Base-by-base conservation (phyloP, 192 early-diverging fungal species). In the Podila horticola region DNA sequence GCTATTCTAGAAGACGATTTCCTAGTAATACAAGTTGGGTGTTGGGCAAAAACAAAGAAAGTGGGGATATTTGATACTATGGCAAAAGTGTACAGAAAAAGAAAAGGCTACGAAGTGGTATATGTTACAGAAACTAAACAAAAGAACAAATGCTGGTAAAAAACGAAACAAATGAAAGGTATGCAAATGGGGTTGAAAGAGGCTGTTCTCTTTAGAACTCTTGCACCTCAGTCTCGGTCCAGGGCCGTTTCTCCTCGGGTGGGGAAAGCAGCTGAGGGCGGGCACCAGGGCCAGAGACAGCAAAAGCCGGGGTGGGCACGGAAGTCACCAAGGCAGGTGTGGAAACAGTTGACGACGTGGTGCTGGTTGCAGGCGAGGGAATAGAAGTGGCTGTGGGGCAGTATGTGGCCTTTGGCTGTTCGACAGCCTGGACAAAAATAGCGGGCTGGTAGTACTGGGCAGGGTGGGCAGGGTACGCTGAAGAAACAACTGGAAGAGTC, bases 231-330 rank as follows among this genome's bases (percentile, higher is more conserved):
- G 52, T 55, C 52, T 26, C 52, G 22, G 52, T 22, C 52, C 52
- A 55, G 52, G 52, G 52, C n/a, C 24, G 52, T 26, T 55, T 55
- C 52, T 55, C 52, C 24, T 55, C 52, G 22, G 52, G 52, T 24
- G 52, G 52, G 24, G 52, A 55, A 0, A 55, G 22, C 20, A 55
- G 20, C 1, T 55, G 52, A 3, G 52, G 52, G 52, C 52, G 52
- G n/a, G 20, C 11, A 26, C 20, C 52, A 19, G 3, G 41, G 1
- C 2, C 41, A 45, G 41, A 45, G 41, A 45, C 41, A 45, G 41
- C 41, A 45, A 45, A 15, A 3, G 41, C 41, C 41, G 41, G 41
- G 3, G 41, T 13, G 15, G 13, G 41, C 2, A 45, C 41, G 41
- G 41, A 22, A 1, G 20, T 55, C 13, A 55, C 52, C 52, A 55